These are phyloP conservation scores for Botrytis galanthina DNA, from an alignment of 2,329 filamentous ascomycete genomes.

Conservation along the genomic window DNA sequence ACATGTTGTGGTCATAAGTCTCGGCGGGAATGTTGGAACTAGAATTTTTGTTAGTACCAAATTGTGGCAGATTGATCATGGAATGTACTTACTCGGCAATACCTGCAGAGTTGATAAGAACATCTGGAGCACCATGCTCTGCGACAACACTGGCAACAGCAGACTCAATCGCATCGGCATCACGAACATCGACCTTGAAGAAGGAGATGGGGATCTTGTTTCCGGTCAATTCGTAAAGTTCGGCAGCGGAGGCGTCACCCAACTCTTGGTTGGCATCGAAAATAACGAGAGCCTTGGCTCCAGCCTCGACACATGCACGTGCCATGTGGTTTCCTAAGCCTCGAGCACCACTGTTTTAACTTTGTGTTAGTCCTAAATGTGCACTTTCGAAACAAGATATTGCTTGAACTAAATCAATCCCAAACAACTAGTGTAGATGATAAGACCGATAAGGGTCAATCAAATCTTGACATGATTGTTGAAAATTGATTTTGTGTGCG, in stretches of 20 bases:
- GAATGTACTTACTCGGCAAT: constrained; percentile 63
- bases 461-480: not conserved
- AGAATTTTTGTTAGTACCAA: not conserved
- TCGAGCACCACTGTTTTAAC: constrained; percentile 60
- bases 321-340: constrained; percentile 80
- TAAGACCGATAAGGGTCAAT: constrained; percentile 3
- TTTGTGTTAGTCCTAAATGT: not conserved
- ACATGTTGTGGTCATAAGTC: constrained; percentile 72
- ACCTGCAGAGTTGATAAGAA: constrained; percentile 76
- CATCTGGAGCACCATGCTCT: constrained; percentile 67
- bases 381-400: not conserved
- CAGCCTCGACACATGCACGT: constrained; percentile 71
- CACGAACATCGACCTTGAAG: constrained; percentile 76
- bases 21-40: constrained; percentile 80
- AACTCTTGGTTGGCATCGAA: constrained; percentile 76
- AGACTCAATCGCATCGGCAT: constrained; percentile 66
- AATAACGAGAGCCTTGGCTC: constrained; percentile 70
- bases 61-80: not conserved
- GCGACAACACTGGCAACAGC: constrained; percentile 65
- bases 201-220: constrained; percentile 63
- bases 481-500: not conserved
- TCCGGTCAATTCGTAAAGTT: constrained; percentile 69
- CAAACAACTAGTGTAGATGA: not conserved
- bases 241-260: constrained; percentile 66
- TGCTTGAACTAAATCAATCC: not conserved